Evolutionary conservation across 768 basidiomycete species (phyloP), one percentile per base, ranked within the genome.

Genomic region (Hericium erinaceus): DNA sequence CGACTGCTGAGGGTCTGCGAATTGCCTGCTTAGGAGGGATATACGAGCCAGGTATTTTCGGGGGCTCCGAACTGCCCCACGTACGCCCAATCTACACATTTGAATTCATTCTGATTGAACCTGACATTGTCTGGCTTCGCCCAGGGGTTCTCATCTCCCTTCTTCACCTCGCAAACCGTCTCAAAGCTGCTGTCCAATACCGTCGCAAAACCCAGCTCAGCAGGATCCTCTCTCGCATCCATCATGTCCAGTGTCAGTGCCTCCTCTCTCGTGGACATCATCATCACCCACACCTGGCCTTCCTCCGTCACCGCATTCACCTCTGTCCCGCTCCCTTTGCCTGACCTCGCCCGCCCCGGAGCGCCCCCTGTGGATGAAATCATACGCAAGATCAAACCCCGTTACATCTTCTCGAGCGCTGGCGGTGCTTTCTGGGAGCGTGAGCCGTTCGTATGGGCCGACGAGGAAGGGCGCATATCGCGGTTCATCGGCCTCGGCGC

Each of bases 351-450:
- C 16, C 62, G 72, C 40, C 65, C 70, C 10, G 78, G 77, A 4
- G 81, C 81, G 0, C 75, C 77, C 1, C 80, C 86, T 15, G 71
- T 90, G 5, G 83, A 87, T 60, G 84, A 89, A 40, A 69, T 85
- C 80, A 13, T 1, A 75, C 88, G 76, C 24, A 79, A 77, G 58
- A 81, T 80, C 24, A 87, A 86, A 64, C 94, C 95, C 2, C 80
- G 90, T 52, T 99, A 99, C 73, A 85, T 95, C 64, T 91, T 98
- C 66, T 81, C 87, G 20, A 79, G 81, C 52, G 76, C 77, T 10
- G 4, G 15, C 18, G 83, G 84, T 0, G 71, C 76, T n/a, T 99
- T 97, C 68, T 98, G 95, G 94, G 97, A 99, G 69, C 76, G 95
- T 54, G 94, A 98, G 58, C 95, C 97, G 1, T 95, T 86, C 67